Base-by-base conservation (phyloP, 140 eudicot genomes). In the Senecio squalidus region DNA sequence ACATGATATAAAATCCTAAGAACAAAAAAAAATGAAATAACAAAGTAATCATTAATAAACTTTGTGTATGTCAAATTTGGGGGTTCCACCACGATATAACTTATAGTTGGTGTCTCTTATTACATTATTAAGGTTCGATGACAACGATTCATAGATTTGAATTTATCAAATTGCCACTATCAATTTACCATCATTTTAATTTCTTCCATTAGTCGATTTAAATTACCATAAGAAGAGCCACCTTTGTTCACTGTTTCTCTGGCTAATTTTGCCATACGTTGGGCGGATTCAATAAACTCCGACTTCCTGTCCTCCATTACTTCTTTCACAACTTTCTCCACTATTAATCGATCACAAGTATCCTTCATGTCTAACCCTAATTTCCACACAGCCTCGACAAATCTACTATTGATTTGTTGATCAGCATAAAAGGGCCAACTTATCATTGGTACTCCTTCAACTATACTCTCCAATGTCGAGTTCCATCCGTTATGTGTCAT, bases 401-500 rank as follows among this genome's bases (percentile, higher is more conserved):
- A 72, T 64, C 92, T 78, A 67, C 95, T 82, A 54, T 74, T 89
- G 11, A 69, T 53, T 50, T 69, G 80, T 56, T 89, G 97, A 52
- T 89, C 97, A 0, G 55, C 78, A 18, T 26, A 66, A 49, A 27
- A 77, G 0, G 95, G 78, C 97, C 95, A 89, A 43, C 92, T 79
- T 1, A 82, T 26, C 95, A 84, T 84, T 0, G 95, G 89, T 15
- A 84, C 65, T 3, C 95, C 92, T 20, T 47, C 78, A 1, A 59
- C 58, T 5, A 89, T 64, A 21, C 92, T 75, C 34, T 89, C 95
- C 36, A 84, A 24, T 0, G 82, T 79, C 18, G 89, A 81, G 67
- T 88, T 88, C 96, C 94, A 88, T 9, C 96, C 96, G 60, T 90
- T 76, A 50, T 88, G 94, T 1, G 90, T 84, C 30, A 84, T 20